Conservation (phyloP, 2,329 filamentous ascomycete species). For the Colletotrichum camelliae region DNA sequence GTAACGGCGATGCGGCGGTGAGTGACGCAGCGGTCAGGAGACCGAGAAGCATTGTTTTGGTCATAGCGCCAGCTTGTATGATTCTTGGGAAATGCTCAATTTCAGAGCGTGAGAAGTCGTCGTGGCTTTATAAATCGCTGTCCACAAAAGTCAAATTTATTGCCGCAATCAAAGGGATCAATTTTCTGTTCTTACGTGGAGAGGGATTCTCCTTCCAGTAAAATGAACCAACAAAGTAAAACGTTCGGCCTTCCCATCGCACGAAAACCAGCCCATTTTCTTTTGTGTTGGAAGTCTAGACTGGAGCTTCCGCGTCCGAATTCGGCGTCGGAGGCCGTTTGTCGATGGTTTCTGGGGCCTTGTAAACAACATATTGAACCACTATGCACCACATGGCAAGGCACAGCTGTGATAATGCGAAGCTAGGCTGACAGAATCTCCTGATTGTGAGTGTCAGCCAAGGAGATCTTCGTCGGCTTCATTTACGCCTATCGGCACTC, state of each 20-base stretch:
- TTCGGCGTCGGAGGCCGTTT: neutral
- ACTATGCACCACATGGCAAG: neutral
- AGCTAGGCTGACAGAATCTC: neutral
- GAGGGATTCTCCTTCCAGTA: too few relatives aligned
- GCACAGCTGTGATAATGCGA: neutral
- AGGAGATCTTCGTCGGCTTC: neutral
- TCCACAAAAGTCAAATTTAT: neutral
- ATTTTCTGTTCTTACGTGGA: too few relatives aligned
- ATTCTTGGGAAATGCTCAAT: neutral
- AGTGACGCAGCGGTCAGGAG: neutral
- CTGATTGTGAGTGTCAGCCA: neutral
- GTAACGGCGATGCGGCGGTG: neutral
- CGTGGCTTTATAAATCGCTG: neutral
- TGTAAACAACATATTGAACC: neutral
- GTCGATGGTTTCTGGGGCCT: neutral
- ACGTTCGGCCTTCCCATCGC: too few relatives aligned
- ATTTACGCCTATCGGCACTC: neutral
- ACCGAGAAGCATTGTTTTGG: neutral
- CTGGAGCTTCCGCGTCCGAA: neutral
- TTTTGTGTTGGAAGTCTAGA: rapidly evolving
- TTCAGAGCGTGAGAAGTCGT: neutral
- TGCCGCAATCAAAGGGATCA: neutral
- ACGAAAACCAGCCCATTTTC: neutral
- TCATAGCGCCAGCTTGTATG: neutral
- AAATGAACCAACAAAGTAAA: too few relatives aligned